Evolutionary conservation across 176 grass and related monocot species (phyloP).

Genomic region (Juncus effusus): DNA sequence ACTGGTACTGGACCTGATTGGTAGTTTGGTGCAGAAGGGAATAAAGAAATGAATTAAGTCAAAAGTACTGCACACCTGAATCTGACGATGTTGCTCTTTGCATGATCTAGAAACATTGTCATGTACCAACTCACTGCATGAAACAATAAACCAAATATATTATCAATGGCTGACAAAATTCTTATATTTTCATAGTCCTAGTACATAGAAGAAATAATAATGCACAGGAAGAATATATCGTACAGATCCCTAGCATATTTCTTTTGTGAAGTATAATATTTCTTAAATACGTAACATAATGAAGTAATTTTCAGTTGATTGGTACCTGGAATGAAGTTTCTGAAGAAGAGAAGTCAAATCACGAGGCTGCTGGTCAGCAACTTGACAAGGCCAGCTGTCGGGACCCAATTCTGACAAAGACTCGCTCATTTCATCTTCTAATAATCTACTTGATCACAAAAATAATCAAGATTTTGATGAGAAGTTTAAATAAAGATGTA

Average conservation of each 20-base stretch:
- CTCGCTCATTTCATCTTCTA: conserved; percentile 79
- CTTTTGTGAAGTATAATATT: no score
- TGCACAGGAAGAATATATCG: no score
- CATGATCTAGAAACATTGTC: conserved; percentile 86
- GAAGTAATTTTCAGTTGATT: background rate
- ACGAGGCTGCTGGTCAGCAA: conserved; percentile 86
- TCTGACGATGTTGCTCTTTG: conserved; percentile 84
- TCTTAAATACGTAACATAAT: background rate
- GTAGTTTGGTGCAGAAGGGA: background rate
- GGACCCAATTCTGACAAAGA: conserved; percentile 43
- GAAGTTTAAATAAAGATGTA: no score
- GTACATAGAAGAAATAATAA: no score
- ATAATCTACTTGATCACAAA: conserved; percentile 30
- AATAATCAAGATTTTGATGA: no score
- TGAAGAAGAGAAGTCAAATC: conserved; percentile 89
- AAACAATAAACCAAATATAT: conserved; percentile 24
- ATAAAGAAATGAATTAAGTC: background rate
- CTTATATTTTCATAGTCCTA: no score
- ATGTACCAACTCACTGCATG: conserved; percentile 82
- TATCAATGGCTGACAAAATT: background rate
- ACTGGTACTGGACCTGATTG: background rate
- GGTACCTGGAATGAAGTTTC: conserved; percentile 91
- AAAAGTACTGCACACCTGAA: conserved; percentile 45
- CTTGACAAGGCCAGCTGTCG: conserved; percentile 84
- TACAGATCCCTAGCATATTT: no score